phyloP scores from a whole-genome alignment of 768 basidiomycete genomes.

The Termitomyces sp. region DNA sequence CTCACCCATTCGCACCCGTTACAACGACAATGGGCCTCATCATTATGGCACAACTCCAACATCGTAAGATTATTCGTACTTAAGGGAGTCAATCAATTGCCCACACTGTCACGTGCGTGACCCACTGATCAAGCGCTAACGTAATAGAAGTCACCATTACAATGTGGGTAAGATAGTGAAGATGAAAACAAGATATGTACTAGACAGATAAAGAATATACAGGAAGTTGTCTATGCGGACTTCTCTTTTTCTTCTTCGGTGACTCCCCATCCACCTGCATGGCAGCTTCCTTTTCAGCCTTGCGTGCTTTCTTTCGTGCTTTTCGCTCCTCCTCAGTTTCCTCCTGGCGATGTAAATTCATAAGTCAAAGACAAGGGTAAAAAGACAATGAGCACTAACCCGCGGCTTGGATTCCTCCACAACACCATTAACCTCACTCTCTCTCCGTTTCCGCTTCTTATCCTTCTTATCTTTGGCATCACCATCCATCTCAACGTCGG shows the following conservation, averaged over 20 bases:
- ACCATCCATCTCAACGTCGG: slow-evolving; percentile 33
- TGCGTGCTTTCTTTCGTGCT: slow-evolving; percentile 69
- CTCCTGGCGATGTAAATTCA: slow-evolving; percentile 25
- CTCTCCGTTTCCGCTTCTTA: slow-evolving; percentile 49
- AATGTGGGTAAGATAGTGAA: not conserved
- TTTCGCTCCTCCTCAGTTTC: slow-evolving; percentile 86
- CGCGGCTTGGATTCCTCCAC: slow-evolving; percentile 31
- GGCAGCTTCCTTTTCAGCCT: slow-evolving; percentile 66
- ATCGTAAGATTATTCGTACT: slow-evolving; percentile 13
- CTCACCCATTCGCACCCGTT: slow-evolving; percentile 73
- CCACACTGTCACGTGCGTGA: slow-evolving; percentile 8
- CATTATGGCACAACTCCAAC: slow-evolving; percentile 20
- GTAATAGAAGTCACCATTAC: not conserved
- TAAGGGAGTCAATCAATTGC: not conserved
- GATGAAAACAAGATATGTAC: not conserved
- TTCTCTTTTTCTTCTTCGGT: slow-evolving; percentile 59
- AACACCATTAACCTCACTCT: slow-evolving; percentile 45
- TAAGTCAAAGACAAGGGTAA: slow-evolving; percentile 1
- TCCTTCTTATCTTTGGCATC: slow-evolving; percentile 33
- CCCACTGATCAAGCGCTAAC: not conserved
- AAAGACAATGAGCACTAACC: slow-evolving; percentile 25
- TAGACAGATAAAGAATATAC: slow-evolving; percentile 11
- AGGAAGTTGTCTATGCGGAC: slow-evolving; percentile 25
- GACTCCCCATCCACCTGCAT: slow-evolving; percentile 37
- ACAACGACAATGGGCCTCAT: slow-evolving; percentile 50